Evolutionary conservation across 2,329 filamentous ascomycete genomes (phyloP).

Genomic region (Colletotrichum musae): DNA sequence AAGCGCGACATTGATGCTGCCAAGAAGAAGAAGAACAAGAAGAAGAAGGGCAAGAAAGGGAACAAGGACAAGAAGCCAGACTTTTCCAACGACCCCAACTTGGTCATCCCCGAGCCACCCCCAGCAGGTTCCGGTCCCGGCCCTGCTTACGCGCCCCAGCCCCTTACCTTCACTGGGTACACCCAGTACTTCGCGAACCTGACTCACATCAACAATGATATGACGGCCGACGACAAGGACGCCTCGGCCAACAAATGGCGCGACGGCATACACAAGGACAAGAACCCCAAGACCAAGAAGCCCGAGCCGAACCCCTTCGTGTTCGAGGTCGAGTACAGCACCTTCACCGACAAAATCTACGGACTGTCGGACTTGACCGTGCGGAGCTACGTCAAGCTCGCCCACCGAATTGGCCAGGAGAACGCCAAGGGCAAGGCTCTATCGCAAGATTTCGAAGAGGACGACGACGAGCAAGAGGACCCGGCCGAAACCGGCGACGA

Average conservation of each 20-base stretch:
- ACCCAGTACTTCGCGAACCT: slow-evolving; percentile 95
- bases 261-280: slow-evolving; percentile 73
- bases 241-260: slow-evolving; percentile 68
- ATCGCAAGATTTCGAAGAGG: slow-evolving; percentile 48
- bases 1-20: slow-evolving; percentile 48
- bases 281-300: slow-evolving; percentile 66
- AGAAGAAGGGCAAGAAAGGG: slow-evolving; percentile 60
- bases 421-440: slow-evolving; percentile 43
- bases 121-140: slow-evolving; percentile 82
- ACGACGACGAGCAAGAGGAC: slow-evolving; percentile 44
- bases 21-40: slow-evolving; percentile 53
- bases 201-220: slow-evolving; percentile 87
- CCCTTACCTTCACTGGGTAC: slow-evolving; percentile 83
- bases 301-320: slow-evolving; percentile 75
- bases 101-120: slow-evolving; percentile 79
- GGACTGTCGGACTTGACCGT: slow-evolving; percentile 87
- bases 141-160: slow-evolving; percentile 90
- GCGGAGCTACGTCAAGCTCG: slow-evolving; percentile 83
- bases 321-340: slow-evolving; percentile 90
- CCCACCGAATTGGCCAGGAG: slow-evolving; percentile 79
- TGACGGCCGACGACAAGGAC: slow-evolving; percentile 53
- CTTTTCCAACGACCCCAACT: slow-evolving; percentile 71
- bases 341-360: slow-evolving; percentile 82
- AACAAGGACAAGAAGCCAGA: slow-evolving; percentile 57
- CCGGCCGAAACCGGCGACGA: slow-evolving; percentile 45